phyloP scores from a whole-genome alignment of 345 rosid genomes.

The Lepidium didymum region DNA sequence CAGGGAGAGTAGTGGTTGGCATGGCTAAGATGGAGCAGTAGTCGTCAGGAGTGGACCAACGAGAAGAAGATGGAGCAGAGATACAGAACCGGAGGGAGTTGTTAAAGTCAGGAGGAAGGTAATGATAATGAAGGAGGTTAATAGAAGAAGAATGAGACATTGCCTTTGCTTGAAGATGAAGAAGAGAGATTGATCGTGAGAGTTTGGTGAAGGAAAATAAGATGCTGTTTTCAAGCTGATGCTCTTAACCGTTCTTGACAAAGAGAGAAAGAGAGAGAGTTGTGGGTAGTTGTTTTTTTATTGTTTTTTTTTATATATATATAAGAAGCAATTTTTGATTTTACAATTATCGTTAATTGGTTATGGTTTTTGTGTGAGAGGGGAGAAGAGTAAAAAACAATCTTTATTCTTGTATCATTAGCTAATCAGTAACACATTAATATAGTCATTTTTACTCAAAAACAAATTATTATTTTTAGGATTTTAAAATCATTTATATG shows the following conservation, averaged over 20 bases:
- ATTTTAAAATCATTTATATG: too few relatives aligned
- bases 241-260: slow-evolving; percentile 30
- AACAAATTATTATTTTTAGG: not conserved
- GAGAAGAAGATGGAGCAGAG: slow-evolving; percentile 27
- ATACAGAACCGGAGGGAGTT: slow-evolving; percentile 11
- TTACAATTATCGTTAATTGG: not conserved
- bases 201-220: slow-evolving; percentile 43
- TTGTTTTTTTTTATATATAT: not conserved
- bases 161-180: slow-evolving; percentile 38
- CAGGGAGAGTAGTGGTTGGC: slow-evolving; percentile 24
- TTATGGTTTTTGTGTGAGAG: too few relatives aligned
- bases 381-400: too few relatives aligned
- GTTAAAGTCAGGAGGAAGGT: slow-evolving; percentile 21
- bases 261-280: slow-evolving; percentile 26
- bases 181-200: slow-evolving; percentile 27
- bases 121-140: slow-evolving; percentile 30
- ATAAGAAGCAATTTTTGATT: not conserved
- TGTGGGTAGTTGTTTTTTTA: not conserved
- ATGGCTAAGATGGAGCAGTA: slow-evolving; percentile 12
- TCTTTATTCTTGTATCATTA: too few relatives aligned
- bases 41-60: slow-evolving; percentile 14
- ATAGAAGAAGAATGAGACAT: slow-evolving; percentile 30
- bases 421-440: too few relatives aligned
- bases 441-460: not conserved
- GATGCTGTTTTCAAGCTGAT: slow-evolving; percentile 50